Conservation (phyloP, 208 protist genomes). For the Leishmania lainsoni region DNA sequence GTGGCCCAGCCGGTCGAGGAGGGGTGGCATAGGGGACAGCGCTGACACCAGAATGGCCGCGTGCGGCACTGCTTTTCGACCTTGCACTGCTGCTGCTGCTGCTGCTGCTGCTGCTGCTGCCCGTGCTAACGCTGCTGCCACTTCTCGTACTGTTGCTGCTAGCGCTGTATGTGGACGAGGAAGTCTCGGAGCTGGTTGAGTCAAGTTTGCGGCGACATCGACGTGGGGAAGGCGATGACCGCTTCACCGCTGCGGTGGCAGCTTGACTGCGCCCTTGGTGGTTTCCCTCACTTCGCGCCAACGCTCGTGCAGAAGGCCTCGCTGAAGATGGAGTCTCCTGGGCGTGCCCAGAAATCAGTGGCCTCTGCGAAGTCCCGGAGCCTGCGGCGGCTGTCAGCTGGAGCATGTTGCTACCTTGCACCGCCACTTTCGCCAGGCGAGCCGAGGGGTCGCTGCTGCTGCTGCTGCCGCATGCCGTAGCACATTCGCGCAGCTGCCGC, state of each 20-base stretch:
- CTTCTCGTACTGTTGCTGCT: not conserved
- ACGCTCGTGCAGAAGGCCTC: not conserved
- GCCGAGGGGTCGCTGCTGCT: not conserved
- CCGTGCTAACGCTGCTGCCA: slow-evolving; percentile 2
- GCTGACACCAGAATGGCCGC: not conserved
- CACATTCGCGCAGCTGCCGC: slow-evolving; percentile 18
- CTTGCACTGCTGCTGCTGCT: not conserved
- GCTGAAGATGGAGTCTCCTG: not conserved
- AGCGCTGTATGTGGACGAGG: slow-evolving; percentile 7
- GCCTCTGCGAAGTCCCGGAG: not conserved
- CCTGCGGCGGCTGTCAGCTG: not conserved
- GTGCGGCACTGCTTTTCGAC: not conserved
- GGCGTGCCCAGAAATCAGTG: not conserved
- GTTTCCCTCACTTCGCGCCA: not conserved
- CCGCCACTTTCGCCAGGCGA: not conserved
- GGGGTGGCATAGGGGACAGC: not conserved
- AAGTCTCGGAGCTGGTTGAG: not conserved
- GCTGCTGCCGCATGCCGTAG: not conserved
- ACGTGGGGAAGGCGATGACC: not conserved
- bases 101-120: not conserved
- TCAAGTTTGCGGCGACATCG: not conserved
- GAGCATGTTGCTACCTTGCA: not conserved
- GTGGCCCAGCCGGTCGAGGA: not conserved
- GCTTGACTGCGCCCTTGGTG: not conserved
- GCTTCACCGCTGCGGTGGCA: not conserved